phyloP scores from a whole-genome alignment of 805 yeast species.

The Sugiyamaella qingdaonensis region DNA sequence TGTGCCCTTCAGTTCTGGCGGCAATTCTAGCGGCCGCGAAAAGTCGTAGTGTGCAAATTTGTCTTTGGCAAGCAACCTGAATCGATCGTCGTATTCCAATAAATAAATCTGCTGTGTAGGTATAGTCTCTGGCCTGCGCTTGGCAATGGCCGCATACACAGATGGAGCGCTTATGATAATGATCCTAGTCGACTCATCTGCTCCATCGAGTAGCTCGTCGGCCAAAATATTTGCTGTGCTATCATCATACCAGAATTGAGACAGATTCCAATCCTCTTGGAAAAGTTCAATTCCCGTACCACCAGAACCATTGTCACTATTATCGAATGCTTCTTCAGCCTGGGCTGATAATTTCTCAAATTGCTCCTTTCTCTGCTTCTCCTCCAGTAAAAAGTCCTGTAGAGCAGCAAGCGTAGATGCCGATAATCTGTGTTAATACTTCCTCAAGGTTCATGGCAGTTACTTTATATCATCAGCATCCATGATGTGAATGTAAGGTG shows the following conservation, averaged over 20 bases:
- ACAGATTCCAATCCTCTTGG: slow-evolving; percentile 89
- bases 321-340: slow-evolving; percentile 55
- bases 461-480: neutral
- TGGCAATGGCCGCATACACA: slow-evolving; percentile 76
- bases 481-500: neutral
- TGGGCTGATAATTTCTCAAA: slow-evolving; percentile 50
- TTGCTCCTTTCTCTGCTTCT: slow-evolving; percentile 49
- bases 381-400: slow-evolving; percentile 64
- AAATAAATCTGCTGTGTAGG: slow-evolving; percentile 64
- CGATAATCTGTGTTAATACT: slow-evolving; percentile 32
- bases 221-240: slow-evolving; percentile 66
- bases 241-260: slow-evolving; percentile 85
- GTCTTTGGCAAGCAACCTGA: slow-evolving; percentile 66
- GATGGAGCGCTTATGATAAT: slow-evolving; percentile 88
- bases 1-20: slow-evolving; percentile 51
- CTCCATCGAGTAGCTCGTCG: slow-evolving; percentile 69
- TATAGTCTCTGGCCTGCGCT: slow-evolving; percentile 44
- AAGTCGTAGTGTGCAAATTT: slow-evolving; percentile 75
- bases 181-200: slow-evolving; percentile 64
- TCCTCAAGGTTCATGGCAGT: too few relatives aligned
- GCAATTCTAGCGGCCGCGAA: slow-evolving; percentile 60
- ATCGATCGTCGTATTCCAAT: slow-evolving; percentile 75
- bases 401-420: slow-evolving; percentile 50
- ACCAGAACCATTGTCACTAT: slow-evolving; percentile 20
- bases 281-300: slow-evolving; percentile 61